These are phyloP conservation scores for Aspergillus kassunensis DNA, from an alignment of 495 filamentous ascomycete genomes.

Conservation along the genomic window DNA sequence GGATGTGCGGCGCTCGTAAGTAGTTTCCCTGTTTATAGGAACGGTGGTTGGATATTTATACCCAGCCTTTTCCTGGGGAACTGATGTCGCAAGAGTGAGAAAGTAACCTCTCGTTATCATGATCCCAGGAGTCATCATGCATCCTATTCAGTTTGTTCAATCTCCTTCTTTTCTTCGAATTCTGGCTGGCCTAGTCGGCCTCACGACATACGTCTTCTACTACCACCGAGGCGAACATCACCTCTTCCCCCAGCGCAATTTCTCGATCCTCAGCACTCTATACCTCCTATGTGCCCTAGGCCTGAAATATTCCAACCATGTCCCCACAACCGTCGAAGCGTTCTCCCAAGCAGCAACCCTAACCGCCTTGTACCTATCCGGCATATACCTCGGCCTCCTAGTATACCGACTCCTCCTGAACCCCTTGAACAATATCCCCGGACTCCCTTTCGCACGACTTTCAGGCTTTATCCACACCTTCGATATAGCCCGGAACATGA, in stretches of 20 bases:
- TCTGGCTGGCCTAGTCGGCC: not conserved
- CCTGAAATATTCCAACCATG: not conserved
- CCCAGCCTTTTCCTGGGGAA: too few relatives aligned
- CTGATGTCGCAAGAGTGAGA: too few relatives aligned
- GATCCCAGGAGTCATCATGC: too few relatives aligned
- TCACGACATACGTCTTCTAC: conserved; percentile 19
- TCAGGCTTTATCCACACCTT: conserved; percentile 17
- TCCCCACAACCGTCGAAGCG: not conserved
- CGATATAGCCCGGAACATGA: conserved; percentile 11
- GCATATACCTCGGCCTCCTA: conserved; percentile 29
- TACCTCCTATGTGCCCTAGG: not conserved
- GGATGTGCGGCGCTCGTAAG: too few relatives aligned
- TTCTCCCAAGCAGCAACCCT: not conserved
- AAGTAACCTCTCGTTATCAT: too few relatives aligned
- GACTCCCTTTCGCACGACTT: conserved; percentile 24
- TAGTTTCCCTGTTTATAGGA: too few relatives aligned
- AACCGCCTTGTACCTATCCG: conserved; percentile 9
- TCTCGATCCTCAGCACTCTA: conserved; percentile 17
- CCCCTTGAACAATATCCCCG: conserved; percentile 33
- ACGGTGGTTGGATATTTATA: too few relatives aligned
- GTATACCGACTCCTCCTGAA: conserved; percentile 30
- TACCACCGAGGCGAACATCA: conserved; percentile 37
- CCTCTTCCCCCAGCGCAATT: conserved; percentile 22
- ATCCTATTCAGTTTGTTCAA: too few relatives aligned
- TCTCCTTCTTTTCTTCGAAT: not conserved